Percentiles rank a stretch among this genome's conserved stretches.
Conservation (phyloP, 768 basidiomycete genomes). For the Amanita molliuscula region DNA sequence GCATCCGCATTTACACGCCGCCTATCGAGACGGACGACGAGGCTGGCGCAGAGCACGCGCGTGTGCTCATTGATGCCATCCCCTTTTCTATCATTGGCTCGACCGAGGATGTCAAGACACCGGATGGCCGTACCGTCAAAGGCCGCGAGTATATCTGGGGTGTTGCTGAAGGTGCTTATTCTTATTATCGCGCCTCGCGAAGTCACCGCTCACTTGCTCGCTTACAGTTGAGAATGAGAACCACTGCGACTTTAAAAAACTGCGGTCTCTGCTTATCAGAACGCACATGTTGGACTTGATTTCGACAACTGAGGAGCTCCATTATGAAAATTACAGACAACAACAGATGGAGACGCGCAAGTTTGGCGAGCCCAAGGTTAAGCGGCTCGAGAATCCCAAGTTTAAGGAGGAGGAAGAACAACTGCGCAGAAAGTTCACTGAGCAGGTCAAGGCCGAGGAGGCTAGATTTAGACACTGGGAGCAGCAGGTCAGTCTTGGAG, state of each 20-base stretch:
- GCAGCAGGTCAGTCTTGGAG: conserved; percentile 65
- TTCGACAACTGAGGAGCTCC: conserved; percentile 87
- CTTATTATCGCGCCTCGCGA: neutral
- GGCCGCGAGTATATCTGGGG: conserved; percentile 99
- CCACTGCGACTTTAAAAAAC: conserved; percentile 98
- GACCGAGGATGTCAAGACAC: conserved; percentile 86
- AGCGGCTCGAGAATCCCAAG: conserved; percentile 98
- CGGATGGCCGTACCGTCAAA: conserved; percentile 89
- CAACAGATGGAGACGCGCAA: conserved; percentile 99
- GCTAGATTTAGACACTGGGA: conserved; percentile 98
- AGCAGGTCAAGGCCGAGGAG: conserved; percentile 99
- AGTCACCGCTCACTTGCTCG: neutral
- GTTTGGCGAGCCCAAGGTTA: conserved; percentile 96
- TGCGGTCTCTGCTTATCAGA: conserved; percentile 89
- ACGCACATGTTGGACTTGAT: conserved; percentile 99
- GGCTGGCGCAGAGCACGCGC: conserved; percentile 72
- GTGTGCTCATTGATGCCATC: conserved; percentile 80
- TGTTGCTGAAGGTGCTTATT: conserved; percentile 82
- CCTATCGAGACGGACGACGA: conserved; percentile 86
- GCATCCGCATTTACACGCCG: conserved; percentile 91
- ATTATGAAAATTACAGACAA: conserved; percentile 97
- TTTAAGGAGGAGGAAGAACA: conserved; percentile 99
- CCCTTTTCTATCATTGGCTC: conserved; percentile 99
- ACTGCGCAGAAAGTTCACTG: conserved; percentile 94
- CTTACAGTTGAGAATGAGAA: conserved; percentile 90